Percentiles rank a stretch among this genome's conserved stretches.
phyloP scores from a whole-genome alignment of 805 yeast species.

The Candida parachauliodes region DNA sequence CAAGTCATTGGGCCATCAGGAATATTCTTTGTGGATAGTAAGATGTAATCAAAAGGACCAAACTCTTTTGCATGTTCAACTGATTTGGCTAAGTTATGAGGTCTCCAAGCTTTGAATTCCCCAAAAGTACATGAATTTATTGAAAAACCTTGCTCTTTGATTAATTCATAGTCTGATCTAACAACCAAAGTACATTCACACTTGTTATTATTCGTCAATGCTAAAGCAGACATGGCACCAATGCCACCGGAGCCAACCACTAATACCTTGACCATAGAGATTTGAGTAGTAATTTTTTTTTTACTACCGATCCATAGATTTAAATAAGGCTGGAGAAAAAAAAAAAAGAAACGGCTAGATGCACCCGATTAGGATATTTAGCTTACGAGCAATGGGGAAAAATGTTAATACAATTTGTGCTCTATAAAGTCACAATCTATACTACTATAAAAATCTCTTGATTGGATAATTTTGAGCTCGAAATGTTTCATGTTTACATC shows the following conservation, averaged over 20 bases:
- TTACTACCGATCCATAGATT: too few species aligned
- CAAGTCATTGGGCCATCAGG: slow-evolving; percentile 36
- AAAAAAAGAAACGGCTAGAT: too few species aligned
- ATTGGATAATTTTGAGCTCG: slow-evolving; percentile 67
- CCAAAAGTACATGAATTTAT: slow-evolving; percentile 35
- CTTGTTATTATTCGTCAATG: slow-evolving; percentile 46
- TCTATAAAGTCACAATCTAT: slow-evolving; percentile 11
- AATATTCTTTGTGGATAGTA: slow-evolving; percentile 37
- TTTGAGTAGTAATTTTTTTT: too few species aligned
- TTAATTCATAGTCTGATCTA: slow-evolving; percentile 33
- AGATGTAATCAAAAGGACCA: slow-evolving; percentile 34
- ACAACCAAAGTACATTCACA: slow-evolving; percentile 38
- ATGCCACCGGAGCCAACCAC: slow-evolving; percentile 85
- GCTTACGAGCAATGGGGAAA: too few species aligned
- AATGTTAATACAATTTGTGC: not conserved
- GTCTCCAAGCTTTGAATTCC: slow-evolving; percentile 24
- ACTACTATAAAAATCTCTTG: slow-evolving; percentile 38
- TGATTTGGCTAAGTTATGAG: slow-evolving; percentile 24
- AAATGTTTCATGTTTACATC: slow-evolving; percentile 63
- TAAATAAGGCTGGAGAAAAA: not conserved
- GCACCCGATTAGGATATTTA: slow-evolving; percentile 1
- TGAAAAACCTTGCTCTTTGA: slow-evolving; percentile 25
- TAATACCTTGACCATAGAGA: slow-evolving; percentile 40
- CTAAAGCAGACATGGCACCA: slow-evolving; percentile 72
- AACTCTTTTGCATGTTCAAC: slow-evolving; percentile 24